phyloP scores from a whole-genome alignment of 2,329 filamentous ascomycete species.

The Pseudogymnoascus sp. region DNA sequence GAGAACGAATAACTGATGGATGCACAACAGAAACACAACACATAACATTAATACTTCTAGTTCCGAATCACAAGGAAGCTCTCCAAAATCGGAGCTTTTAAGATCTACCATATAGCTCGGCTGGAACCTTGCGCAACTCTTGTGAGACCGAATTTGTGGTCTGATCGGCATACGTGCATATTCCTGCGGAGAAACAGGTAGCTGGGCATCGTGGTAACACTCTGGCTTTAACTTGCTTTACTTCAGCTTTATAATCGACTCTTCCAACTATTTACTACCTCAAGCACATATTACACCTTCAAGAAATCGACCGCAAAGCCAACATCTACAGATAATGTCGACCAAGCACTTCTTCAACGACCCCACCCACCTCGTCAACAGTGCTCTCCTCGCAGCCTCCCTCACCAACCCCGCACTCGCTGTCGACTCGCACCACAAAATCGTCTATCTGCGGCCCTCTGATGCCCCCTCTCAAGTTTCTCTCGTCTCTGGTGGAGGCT shows the following conservation, averaged over 20 bases:
- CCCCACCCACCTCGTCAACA: conserved; percentile 66
- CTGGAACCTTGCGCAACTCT: conserved; percentile 1
- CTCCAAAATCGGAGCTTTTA: background rate
- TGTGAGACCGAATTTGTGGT: background rate
- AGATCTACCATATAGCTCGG: background rate
- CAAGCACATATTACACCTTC: background rate
- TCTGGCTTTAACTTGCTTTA: background rate
- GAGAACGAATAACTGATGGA: background rate
- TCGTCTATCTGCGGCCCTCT: conserved; percentile 64
- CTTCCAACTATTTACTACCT: background rate
- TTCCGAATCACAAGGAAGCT: background rate
- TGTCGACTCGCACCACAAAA: conserved; percentile 72
- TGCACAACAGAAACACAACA: background rate
- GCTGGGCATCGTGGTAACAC: background rate
- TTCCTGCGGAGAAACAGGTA: background rate
- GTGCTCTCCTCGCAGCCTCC: conserved; percentile 69
- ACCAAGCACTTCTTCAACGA: conserved; percentile 87
- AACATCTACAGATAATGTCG: conserved; percentile 34
- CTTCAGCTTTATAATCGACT: background rate
- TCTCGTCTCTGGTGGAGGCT: conserved; percentile 80
- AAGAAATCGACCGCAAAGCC: background rate
- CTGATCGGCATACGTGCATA: background rate
- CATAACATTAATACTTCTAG: background rate
- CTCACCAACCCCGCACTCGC: conserved; percentile 77
- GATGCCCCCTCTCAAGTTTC: conserved; percentile 57